Conservation (phyloP, 2,329 filamentous ascomycete species). For the Clonostachys sp. region DNA sequence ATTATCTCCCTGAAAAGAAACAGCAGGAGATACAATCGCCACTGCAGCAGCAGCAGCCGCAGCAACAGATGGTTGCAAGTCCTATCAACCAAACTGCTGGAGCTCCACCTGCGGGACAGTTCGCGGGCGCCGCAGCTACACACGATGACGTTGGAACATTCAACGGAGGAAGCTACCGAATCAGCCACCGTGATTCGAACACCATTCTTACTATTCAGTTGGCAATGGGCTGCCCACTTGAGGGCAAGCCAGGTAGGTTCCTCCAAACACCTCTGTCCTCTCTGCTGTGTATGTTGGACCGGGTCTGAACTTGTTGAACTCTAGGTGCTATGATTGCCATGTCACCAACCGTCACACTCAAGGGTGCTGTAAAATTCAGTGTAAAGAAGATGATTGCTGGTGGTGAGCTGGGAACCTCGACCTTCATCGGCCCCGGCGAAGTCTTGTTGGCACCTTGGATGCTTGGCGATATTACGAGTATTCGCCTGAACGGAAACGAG, state of each 20-base stretch:
- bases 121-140: constrained; percentile 56
- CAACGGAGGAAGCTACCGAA: constrained; percentile 90
- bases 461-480: constrained; percentile 80
- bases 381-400: constrained; percentile 88
- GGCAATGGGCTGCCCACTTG: constrained; percentile 81
- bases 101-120: constrained; percentile 46
- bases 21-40: constrained; percentile 13
- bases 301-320: constrained; percentile 12
- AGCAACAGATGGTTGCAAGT: constrained; percentile 6
- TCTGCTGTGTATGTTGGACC: background rate
- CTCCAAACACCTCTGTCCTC: background rate
- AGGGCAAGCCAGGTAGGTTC: constrained; percentile 65
- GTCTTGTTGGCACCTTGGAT: constrained; percentile 75
- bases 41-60: constrained; percentile 7
- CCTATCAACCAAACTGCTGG: constrained; percentile 26
- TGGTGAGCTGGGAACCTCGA: constrained; percentile 73
- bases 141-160: constrained; percentile 89
- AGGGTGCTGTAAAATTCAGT: constrained; percentile 78
- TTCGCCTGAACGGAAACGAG: constrained; percentile 67
- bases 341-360: constrained; percentile 81
- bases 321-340: constrained; percentile 86
- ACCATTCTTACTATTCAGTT: constrained; percentile 85
- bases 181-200: constrained; percentile 89
- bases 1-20: constrained; percentile 22
- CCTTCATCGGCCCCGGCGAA: constrained; percentile 86